Base-by-base conservation (phyloP, 1,284 basidiomycete genomes). In the Ganoderma resinaceum region DNA sequence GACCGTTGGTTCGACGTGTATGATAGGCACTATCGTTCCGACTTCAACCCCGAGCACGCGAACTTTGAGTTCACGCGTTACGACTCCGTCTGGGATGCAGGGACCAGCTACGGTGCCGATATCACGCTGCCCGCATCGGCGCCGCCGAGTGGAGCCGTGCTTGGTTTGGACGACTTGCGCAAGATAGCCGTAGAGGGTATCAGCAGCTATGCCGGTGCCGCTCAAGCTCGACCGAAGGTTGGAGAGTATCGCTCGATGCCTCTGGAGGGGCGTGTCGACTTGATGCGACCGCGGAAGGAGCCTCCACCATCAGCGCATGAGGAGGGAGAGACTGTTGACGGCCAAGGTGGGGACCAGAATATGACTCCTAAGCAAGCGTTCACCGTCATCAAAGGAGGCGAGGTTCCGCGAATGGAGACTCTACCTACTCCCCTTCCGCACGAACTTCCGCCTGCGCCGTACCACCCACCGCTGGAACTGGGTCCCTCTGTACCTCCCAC, bases 1-100 rank as follows among this genome's bases (percentile, higher is more conserved):
- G 91, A 96, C 76, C 89, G 91, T 49, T 99, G 97, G 97, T 97
- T 90, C 80, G 87, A 89, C 61, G 91, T 97, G 20, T 99, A 97
- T 76, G 95, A 98, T 81, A 88, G 84, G 52, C 88, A 97, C 79
- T 95, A 95, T 78, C 93, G 95, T 52, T 83, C 87, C 2, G 78
- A 84, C 46, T 75, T 80, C 33, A 73, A 82, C 35, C 72, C 81
- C 29, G 78, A 84, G 6, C 77, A 79, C 66, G 76, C 79, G 43
- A 82, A 86, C 18, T 96, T 96, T 78, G 86, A 90, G 65, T 87
- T 91, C 23, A 87, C 86, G 70, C 87, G 87, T 62, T 94, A 93
- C 78, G 80, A 88, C 46, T 87, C 95, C 16, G 90, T 86, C 4
- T 96, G 94, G 94, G 89, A 95, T 70, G 82, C 83, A 64, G 77